These are phyloP conservation scores for Bryopsis sp. DNA, from an alignment of 139 green algal species.

Conservation along the genomic window DNA sequence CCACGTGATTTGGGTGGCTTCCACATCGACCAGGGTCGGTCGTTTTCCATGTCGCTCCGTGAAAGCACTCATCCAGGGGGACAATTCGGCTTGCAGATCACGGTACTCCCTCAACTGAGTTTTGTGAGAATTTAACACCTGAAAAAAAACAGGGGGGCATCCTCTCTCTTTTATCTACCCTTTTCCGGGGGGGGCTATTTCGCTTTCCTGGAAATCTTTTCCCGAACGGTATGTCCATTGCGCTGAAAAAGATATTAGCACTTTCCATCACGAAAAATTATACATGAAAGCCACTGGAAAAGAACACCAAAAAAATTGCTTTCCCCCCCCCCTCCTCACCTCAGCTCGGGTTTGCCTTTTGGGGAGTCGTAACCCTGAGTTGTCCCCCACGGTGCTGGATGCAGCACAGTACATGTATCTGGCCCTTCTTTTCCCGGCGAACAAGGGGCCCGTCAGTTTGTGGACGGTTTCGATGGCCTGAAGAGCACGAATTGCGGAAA, in stretches of 20 bases:
- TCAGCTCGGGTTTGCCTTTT: constrained; percentile 12
- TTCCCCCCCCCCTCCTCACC: no score
- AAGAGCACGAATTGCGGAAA: background rate
- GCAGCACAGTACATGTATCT: no score
- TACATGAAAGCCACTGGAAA: background rate
- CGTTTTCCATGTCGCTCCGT: background rate
- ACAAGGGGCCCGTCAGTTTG: background rate
- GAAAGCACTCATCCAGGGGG: constrained; percentile 8
- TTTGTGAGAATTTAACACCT: constrained; percentile 14
- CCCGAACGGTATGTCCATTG: no score
- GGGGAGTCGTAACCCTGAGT: no score
- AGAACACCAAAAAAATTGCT: no score
- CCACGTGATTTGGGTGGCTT: constrained; percentile 12
- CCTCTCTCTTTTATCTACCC: no score
- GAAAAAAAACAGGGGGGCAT: no score
- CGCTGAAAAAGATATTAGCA: no score
- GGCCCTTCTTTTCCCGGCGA: no score
- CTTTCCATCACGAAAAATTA: background rate
- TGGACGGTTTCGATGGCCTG: constrained; percentile 1
- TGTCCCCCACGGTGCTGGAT: no score
- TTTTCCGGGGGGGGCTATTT: no score
- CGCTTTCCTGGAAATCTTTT: no score
- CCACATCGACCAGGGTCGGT: background rate
- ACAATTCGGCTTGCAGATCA: background rate
- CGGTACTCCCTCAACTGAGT: constrained; percentile 8